phyloP scores from a whole-genome alignment of 306 rosid genomes.

The Luffa aegyptiaca region DNA sequence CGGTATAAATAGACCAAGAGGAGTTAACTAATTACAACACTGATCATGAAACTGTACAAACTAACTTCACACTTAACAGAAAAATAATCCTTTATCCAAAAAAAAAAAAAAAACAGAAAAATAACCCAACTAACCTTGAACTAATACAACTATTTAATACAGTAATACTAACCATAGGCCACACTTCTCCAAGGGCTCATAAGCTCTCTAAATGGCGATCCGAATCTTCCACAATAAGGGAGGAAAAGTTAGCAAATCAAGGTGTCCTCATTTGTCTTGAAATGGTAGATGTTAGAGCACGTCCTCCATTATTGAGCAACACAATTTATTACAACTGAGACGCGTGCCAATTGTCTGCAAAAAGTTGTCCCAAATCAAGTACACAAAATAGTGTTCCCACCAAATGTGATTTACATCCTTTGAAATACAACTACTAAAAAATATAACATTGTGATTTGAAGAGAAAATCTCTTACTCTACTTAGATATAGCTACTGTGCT shows the following conservation, averaged over 20 bases:
- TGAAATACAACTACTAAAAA: neutral
- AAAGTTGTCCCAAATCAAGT: neutral
- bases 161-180: neutral
- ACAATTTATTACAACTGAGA: neutral
- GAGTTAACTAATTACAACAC: too few species aligned
- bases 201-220: neutral
- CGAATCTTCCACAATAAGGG: neutral
- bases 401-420: neutral
- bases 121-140: too few species aligned
- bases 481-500: neutral
- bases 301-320: neutral
- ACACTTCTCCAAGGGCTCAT: neutral
- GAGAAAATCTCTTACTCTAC: neutral
- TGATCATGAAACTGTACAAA: too few species aligned
- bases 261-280: neutral
- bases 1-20: too few species aligned
- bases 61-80: too few species aligned
- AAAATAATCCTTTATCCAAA: too few species aligned
- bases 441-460: neutral
- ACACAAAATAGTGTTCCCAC: neutral
- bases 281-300: neutral
- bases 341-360: neutral
- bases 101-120: too few species aligned
- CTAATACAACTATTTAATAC: too few species aligned
- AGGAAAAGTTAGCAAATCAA: neutral